phyloP scores from a whole-genome alignment of 2,329 filamentous ascomycete genomes.

The Fusarium sororula region DNA sequence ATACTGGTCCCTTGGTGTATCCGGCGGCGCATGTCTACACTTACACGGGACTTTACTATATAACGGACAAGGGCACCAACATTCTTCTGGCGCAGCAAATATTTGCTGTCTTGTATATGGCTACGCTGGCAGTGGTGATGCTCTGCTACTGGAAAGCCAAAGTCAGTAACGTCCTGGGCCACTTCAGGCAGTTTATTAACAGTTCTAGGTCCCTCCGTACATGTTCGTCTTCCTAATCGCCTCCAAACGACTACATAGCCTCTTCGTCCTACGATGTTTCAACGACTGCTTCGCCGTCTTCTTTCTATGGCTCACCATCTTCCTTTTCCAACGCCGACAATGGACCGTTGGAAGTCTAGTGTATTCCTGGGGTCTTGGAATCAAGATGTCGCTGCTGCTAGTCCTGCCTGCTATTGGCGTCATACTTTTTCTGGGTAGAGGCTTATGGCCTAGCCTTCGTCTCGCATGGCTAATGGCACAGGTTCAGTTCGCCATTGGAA shows the following conservation, averaged over 20 bases:
- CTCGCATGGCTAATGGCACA: slow-evolving; percentile 78
- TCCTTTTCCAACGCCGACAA: slow-evolving; percentile 75
- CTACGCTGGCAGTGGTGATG: slow-evolving; percentile 79
- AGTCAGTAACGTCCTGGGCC: slow-evolving; percentile 52
- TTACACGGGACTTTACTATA: slow-evolving; percentile 79
- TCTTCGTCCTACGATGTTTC: slow-evolving; percentile 92
- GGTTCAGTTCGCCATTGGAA: slow-evolving; percentile 73
- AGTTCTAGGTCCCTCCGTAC: slow-evolving; percentile 78
- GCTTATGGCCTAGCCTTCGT: slow-evolving; percentile 70
- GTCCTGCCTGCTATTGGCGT: slow-evolving; percentile 82
- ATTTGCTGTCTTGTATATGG: slow-evolving; percentile 83
- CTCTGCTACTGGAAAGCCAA: slow-evolving; percentile 80
- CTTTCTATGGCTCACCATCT: slow-evolving; percentile 85
- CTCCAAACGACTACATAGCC: slow-evolving; percentile 92
- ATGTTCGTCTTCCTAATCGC: slow-evolving; percentile 85
- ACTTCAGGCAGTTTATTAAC: not conserved
- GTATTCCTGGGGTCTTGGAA: slow-evolving; percentile 83
- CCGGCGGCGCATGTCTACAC: slow-evolving; percentile 93
- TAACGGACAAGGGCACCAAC: slow-evolving; percentile 80
- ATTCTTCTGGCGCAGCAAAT: slow-evolving; percentile 84
- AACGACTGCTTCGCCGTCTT: slow-evolving; percentile 92
- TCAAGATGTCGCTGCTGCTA: slow-evolving; percentile 94
- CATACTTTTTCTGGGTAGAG: slow-evolving; percentile 77
- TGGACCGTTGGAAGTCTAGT: slow-evolving; percentile 78
- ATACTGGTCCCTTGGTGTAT: slow-evolving; percentile 93